Conservation (phyloP, 257 asterid genomes). For the Forsythia viridissima region DNA sequence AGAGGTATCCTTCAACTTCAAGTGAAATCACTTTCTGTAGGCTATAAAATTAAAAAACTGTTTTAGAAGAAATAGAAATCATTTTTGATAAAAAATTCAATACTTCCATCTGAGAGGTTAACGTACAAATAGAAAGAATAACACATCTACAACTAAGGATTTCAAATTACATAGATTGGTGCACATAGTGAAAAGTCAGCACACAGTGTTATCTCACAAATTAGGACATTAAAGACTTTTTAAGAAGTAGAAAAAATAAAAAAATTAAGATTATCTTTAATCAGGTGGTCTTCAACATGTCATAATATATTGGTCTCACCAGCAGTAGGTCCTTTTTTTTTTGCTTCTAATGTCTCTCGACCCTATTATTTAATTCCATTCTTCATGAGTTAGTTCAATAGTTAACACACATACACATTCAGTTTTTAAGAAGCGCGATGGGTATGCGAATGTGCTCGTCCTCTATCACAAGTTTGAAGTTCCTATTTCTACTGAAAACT, state of each 20-base stretch:
- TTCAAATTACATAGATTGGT: no score
- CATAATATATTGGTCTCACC: no score
- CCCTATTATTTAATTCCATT: not conserved
- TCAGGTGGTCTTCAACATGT: no score
- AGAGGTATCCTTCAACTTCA: not conserved
- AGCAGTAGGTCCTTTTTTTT: no score
- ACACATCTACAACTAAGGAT: no score
- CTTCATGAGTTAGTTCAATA: not conserved
- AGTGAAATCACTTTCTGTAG: not conserved
- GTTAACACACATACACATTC: not conserved
- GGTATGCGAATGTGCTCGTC: not conserved
- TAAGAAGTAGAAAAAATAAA: no score
- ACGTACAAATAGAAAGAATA: no score
- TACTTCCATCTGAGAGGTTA: not conserved
- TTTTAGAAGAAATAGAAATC: not conserved
- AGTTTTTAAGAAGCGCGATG: not conserved
- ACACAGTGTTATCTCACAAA: no score
- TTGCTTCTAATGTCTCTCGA: not conserved
- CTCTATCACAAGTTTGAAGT: not conserved
- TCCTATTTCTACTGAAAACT: not conserved
- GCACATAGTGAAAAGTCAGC: no score
- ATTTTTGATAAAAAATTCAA: not conserved
- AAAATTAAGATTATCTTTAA: no score
- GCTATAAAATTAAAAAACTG: not conserved
- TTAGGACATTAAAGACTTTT: no score